phyloP scores from a whole-genome alignment of 805 yeast genomes.

The Scheffersomyces coipomensis region DNA sequence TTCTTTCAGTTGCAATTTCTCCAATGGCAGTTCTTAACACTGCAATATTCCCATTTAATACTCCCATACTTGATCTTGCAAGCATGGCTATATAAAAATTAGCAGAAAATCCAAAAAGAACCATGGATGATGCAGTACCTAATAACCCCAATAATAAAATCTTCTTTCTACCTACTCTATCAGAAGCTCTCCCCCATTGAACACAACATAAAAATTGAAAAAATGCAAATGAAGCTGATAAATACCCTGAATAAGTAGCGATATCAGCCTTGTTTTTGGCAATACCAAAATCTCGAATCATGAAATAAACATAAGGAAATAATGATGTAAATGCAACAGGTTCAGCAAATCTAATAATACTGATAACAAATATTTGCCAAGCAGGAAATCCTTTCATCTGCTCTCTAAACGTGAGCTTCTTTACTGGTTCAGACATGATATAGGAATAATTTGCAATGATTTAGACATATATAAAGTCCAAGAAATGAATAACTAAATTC shows the following conservation, averaged over 20 bases:
- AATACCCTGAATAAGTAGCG: constrained; percentile 59
- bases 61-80: constrained; percentile 55
- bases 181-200: constrained; percentile 60
- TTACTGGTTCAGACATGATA: background rate
- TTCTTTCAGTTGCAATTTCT: constrained; percentile 53
- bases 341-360: constrained; percentile 53
- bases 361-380: constrained; percentile 41
- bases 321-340: constrained; percentile 64
- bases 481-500: background rate
- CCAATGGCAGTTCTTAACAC: constrained; percentile 64
- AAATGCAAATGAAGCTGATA: constrained; percentile 61
- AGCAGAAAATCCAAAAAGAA: constrained; percentile 53
- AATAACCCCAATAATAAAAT: constrained; percentile 50
- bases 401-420: constrained; percentile 34
- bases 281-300: constrained; percentile 57
- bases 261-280: constrained; percentile 51
- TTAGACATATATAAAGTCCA: no score
- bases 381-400: constrained; percentile 58
- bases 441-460: no score
- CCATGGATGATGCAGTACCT: constrained; percentile 49
- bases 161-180: constrained; percentile 55
- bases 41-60: constrained; percentile 62
- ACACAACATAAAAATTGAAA: constrained; percentile 57
- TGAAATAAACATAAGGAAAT: constrained; percentile 63
- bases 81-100: constrained; percentile 51